Base-by-base conservation (phyloP, 2,329 filamentous ascomycete genomes). In the Sarocladium oryzae region DNA sequence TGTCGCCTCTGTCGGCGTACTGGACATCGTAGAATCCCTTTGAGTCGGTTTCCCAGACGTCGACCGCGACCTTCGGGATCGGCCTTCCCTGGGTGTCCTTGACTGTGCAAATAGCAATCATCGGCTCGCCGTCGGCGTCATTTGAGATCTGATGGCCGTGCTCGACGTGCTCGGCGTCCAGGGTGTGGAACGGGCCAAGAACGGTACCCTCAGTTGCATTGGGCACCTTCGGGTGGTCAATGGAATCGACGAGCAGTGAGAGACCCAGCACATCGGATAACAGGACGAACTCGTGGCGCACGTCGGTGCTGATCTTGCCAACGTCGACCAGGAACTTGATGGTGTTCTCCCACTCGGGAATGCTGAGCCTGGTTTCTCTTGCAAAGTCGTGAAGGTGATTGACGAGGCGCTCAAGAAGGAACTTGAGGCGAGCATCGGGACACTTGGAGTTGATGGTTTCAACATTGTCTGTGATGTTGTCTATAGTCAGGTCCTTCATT, bases 31-130 rank as follows among this genome's bases (percentile, higher is more conserved):
- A 91, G 58, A 81, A 79, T 6, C 87, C 87, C 15, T 82, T 79
- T 7, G 78, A 81, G 60, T 90, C 87, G 1, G 86, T 88, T 66
- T 90, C 86, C 87, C 87, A 91, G 41, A 90, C 81, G 63, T 90
- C 86, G 52, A 90, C 78, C 59, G 81, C 86, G 24, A 82, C 85
- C 35, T 70, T 78, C 0, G 69, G 51, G 20, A 90, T 72, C 0
- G 86, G 81, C 0, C 71, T 70, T 0, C 84, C 84, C 1, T 70
- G 40, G 0, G 77, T 78, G 61, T 87, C 82, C 55, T 77, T 81
- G 56, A 89, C 65, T 0, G 75, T 83, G 68, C 86, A 88, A 7
- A 88, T 59, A 2, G 85, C 82, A 4, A 90, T 73, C 50, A 86
- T 74, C 0, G 84, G 78, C 52, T 84, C 76, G 48, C 86, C 87